phyloP scores from a whole-genome alignment of 2,329 filamentous ascomycete species.

The Diaporthe vaccinii region DNA sequence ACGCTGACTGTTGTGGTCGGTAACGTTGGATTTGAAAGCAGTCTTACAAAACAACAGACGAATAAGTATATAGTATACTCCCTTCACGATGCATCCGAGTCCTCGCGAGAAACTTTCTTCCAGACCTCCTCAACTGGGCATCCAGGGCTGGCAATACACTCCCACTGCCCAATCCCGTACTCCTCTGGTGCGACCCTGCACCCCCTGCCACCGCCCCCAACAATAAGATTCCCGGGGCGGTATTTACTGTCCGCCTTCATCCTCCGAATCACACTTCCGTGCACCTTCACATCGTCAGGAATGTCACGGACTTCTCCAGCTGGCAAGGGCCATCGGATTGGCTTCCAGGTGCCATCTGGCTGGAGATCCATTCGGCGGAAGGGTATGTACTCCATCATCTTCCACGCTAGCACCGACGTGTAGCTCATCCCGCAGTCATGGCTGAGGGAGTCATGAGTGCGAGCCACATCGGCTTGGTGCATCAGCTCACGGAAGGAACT shows the following conservation, averaged over 20 bases:
- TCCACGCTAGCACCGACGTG: constrained; percentile 76
- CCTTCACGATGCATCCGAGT: constrained; percentile 24
- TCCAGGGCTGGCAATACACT: constrained; percentile 72
- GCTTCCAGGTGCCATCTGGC: constrained; percentile 80
- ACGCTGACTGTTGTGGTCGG: background rate
- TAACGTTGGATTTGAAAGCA: background rate
- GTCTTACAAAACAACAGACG: background rate
- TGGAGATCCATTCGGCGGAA: constrained; percentile 86
- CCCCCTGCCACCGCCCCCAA: constrained; percentile 83
- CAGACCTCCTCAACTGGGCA: constrained; percentile 79
- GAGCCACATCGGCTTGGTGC: constrained; percentile 65
- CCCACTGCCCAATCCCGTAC: constrained; percentile 80
- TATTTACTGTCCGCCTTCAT: constrained; percentile 76
- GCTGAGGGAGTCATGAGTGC: constrained; percentile 79
- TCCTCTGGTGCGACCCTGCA: constrained; percentile 70
- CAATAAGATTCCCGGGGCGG: constrained; percentile 82
- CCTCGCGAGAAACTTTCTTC: constrained; percentile 55
- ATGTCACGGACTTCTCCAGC: constrained; percentile 84
- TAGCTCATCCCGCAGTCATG: constrained; percentile 71
- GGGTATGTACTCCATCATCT: constrained; percentile 84
- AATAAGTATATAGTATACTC: background rate
- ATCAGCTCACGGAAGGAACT: constrained; percentile 69
- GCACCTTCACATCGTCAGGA: constrained; percentile 76
- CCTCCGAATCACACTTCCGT: constrained; percentile 80
- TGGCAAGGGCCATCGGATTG: constrained; percentile 84